Percentiles rank a stretch among this genome's conserved stretches.
Conservation (phyloP, 108 stramenopile species). For the Nitzschia inconspicua region DNA sequence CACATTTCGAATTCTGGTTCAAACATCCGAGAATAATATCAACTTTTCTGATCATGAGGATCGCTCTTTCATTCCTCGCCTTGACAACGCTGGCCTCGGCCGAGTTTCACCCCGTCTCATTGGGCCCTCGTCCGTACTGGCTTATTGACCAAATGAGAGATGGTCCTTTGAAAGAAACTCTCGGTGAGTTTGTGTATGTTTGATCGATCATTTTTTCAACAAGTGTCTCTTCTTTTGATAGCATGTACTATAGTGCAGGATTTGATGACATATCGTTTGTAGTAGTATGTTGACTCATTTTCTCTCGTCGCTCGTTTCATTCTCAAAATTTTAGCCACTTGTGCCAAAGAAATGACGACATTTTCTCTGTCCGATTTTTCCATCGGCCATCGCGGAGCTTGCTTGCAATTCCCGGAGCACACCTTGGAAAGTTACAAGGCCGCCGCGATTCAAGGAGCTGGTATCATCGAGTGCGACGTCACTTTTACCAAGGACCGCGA, state of each 20-base stretch:
- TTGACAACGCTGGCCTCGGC: no score
- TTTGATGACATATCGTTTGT: no score
- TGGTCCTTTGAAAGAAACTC: conserved; percentile 38
- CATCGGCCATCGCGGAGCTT: conserved; percentile 78
- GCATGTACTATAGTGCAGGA: no score
- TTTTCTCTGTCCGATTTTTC: conserved; percentile 49
- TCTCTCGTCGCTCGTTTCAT: neutral
- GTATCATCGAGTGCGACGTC: conserved; percentile 80
- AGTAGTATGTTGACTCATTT: no score
- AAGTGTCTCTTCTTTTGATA: neutral
- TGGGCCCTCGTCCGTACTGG: conserved; percentile 65
- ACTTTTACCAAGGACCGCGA: conserved; percentile 69
- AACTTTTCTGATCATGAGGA: no score
- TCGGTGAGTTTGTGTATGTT: conserved; percentile 31
- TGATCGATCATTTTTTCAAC: neutral
- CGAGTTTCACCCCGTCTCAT: conserved; percentile 14
- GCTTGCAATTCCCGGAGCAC: conserved; percentile 62
- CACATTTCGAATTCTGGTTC: no score
- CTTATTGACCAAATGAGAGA: conserved; percentile 53
- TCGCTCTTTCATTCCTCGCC: no score
- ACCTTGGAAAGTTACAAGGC: conserved; percentile 47
- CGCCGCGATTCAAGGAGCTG: conserved; percentile 50
- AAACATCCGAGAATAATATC: no score
- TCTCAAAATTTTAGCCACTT: conserved; percentile 26
- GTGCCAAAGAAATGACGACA: conserved; percentile 34